phyloP scores from a whole-genome alignment of 495 filamentous ascomycete species.

The Mytilinidion resinicola region DNA sequence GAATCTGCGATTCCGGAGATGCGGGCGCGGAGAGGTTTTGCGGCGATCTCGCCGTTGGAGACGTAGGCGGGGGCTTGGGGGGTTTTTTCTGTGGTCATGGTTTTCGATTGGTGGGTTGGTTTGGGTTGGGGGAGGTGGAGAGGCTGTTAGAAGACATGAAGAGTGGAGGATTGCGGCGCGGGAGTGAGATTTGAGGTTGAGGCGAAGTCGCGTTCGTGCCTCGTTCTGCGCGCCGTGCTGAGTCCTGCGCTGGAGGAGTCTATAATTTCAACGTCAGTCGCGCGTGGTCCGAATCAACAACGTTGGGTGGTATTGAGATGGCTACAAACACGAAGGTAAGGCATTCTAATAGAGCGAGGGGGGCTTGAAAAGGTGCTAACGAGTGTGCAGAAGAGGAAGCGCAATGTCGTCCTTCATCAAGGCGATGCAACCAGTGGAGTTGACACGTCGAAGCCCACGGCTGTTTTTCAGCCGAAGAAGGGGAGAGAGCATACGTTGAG shows the following conservation, averaged over 20 bases:
- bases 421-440: slow-evolving; percentile 8
- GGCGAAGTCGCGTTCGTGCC: neutral
- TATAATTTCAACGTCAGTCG: no score
- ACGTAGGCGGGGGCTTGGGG: no score
- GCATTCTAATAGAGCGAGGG: neutral
- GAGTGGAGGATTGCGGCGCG: neutral
- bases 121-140: neutral
- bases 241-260: no score
- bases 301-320: neutral
- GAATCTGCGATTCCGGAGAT: neutral
- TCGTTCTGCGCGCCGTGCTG: no score
- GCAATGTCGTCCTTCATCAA: slow-evolving; percentile 12
- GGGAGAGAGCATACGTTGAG: slow-evolving; percentile 48
- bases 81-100: no score
- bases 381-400: slow-evolving; percentile 5
- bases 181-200: neutral
- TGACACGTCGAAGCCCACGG: slow-evolving; percentile 53
- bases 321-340: neutral
- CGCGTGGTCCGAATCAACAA: no score
- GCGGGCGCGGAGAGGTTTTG: no score
- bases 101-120: neutral
- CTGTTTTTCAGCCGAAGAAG: slow-evolving; percentile 45
- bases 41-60: no score
- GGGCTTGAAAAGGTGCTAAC: neutral
- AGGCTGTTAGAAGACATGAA: neutral